A percentile compares a stretch with the other conserved stretches of the same genome.
Conservation (phyloP, 1,139 yeast species). For the Kurtzmaniella quercitrusa region DNA sequence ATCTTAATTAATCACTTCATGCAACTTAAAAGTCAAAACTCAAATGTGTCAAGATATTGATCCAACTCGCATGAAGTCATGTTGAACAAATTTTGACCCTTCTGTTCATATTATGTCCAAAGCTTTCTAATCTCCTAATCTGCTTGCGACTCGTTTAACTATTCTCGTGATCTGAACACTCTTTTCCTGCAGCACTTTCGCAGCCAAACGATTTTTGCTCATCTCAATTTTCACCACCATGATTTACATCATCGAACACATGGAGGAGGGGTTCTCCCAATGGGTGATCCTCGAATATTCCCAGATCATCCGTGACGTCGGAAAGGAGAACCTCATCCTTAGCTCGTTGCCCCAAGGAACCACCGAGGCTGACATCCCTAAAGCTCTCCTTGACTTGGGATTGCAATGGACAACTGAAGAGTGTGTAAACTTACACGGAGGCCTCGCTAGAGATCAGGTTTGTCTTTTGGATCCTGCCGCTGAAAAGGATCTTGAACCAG, state of each 20-base stretch:
- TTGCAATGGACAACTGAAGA: constrained; percentile 81
- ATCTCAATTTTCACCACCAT: constrained; percentile 24
- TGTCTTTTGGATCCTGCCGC: constrained; percentile 92
- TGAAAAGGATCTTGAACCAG: constrained; percentile 63
- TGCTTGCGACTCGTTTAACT: too few species aligned
- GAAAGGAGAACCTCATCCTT: constrained; percentile 66
- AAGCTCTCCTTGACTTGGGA: constrained; percentile 54
- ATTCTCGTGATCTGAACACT: not conserved
- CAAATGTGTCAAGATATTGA: too few species aligned
- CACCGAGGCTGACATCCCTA: constrained; percentile 63
- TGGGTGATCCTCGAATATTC: constrained; percentile 91
- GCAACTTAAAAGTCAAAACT: too few species aligned
- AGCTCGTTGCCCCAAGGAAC: constrained; percentile 72
- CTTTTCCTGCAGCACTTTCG: not conserved
- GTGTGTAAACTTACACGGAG: constrained; percentile 48
- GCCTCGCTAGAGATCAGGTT: constrained; percentile 49
- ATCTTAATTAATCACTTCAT: too few species aligned
- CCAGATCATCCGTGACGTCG: constrained; percentile 79
- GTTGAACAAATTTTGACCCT: too few species aligned
- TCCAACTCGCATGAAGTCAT: too few species aligned
- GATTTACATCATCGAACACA: constrained; percentile 94
- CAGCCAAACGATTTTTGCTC: not conserved
- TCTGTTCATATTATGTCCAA: too few species aligned
- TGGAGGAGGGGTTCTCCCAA: constrained; percentile 95
- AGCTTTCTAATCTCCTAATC: too few species aligned